phyloP scores from a whole-genome alignment of 441 rosid genomes.

The Kokia cookei region DNA sequence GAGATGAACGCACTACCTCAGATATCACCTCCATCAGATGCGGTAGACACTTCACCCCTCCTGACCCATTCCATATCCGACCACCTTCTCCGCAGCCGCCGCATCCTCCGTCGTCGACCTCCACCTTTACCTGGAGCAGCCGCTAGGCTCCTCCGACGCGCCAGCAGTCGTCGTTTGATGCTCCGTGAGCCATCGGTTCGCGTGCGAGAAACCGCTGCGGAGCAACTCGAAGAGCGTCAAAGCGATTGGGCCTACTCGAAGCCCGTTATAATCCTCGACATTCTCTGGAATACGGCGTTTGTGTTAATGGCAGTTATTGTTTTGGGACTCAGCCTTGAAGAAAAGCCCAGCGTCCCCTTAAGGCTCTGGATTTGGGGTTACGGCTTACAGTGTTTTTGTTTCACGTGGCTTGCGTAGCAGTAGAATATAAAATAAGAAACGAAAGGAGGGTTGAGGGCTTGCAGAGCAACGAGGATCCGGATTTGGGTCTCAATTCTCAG shows the following conservation, averaged over 20 bases:
- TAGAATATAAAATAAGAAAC: slow-evolving; percentile 38
- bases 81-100: slow-evolving; percentile 52
- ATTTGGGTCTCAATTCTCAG: slow-evolving; percentile 8
- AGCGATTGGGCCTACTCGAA: slow-evolving; percentile 61
- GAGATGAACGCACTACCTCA: slow-evolving; percentile 25
- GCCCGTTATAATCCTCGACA: slow-evolving; percentile 49
- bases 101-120: slow-evolving; percentile 42
- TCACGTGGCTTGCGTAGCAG: slow-evolving; percentile 44
- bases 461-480: slow-evolving; percentile 14
- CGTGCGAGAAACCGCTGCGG: slow-evolving; percentile 63
- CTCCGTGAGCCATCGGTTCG: slow-evolving; percentile 57
- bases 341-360: slow-evolving; percentile 46
- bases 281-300: slow-evolving; percentile 50
- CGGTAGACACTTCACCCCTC: slow-evolving; percentile 58
- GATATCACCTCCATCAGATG: slow-evolving; percentile 19
- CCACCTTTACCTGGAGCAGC: slow-evolving; percentile 57
- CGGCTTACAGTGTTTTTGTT: slow-evolving; percentile 42
- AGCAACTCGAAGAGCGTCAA: slow-evolving; percentile 67
- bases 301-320: slow-evolving; percentile 35
- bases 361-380: slow-evolving; percentile 61
- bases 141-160: slow-evolving; percentile 52
- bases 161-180: slow-evolving; percentile 63
- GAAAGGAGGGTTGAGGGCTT: slow-evolving; percentile 15
- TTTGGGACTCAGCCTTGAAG: slow-evolving; percentile 33
- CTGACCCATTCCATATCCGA: slow-evolving; percentile 41